Base-by-base conservation (phyloP, 1,139 yeast genomes). In the Yarrowia galli region DNA sequence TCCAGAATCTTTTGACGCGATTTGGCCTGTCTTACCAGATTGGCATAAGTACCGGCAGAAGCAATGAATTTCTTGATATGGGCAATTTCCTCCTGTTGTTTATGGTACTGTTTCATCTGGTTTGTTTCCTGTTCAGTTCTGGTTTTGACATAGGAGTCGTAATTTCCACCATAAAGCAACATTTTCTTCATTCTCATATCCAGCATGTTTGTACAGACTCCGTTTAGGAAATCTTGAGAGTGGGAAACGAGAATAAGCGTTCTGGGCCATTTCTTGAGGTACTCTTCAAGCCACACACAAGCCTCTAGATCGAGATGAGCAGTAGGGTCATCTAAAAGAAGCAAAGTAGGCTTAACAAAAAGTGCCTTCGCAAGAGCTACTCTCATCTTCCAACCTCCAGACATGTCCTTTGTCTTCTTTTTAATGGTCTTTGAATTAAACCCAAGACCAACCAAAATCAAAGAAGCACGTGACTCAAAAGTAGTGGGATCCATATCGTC, bases 271-370 rank as follows among this genome's bases (percentile, higher is more conserved):
- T 93, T 85, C 85, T 92, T 93, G 78, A 95, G 86, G 82, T 95
- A 95, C 83, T 93, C 98, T 86, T 95, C 99, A 80, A 95, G 86
- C 99, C 99, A 95, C 77, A 96, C 99, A 89, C 98, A 95, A 70
- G 99, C 99, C 80, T 95, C 98, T 79, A 96, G 86, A 84, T 95
- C 99, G 86, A 95, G 91, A 82, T 95, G 99, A 71, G 99, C 99
- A 74, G 99, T 96, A 76, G 99, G 99, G 80, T 95, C 99, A 84
- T 95, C 99, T 79, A 87, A 74, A 71, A 85, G 80, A 74, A 85
- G 80, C 71, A 85, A 80, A 64, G 88, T 85, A 70, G 89, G 89
- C 79, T 85, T 85, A 72, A 85, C 88, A 83, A 89, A 89, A 74
- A 89, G 84, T 25, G 96, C 96, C 82, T 89, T 89, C 72, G 93